Percentiles rank a stretch among this genome's conserved stretches.
phyloP scores from a whole-genome alignment of 169 alveolate species.

The Plasmodium gaboni region DNA sequence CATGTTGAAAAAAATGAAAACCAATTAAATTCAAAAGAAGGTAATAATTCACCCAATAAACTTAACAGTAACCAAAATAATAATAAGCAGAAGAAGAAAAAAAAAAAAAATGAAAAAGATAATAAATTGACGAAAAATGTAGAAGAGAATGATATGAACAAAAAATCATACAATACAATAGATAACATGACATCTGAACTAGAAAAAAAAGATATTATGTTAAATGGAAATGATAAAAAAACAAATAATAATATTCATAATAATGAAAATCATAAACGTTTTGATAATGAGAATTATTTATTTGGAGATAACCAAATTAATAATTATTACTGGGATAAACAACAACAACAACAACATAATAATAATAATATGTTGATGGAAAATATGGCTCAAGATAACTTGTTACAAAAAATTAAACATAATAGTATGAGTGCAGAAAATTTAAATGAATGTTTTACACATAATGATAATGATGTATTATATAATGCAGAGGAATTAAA shows the following conservation, averaged over 20 bases:
- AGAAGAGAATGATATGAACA: conserved; percentile 5
- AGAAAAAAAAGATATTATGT: not conserved
- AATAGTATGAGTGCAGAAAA: conserved; percentile 12
- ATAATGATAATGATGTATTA: no score
- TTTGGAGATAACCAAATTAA: conserved; percentile 1
- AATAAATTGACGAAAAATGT: not conserved
- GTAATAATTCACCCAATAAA: not conserved
- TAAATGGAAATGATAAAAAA: conserved; percentile 6
- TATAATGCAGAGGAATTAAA: no score
- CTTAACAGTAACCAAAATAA: not conserved
- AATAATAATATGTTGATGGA: no score
- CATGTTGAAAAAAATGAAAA: conserved; percentile 23
- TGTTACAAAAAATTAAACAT: conserved; percentile 41
- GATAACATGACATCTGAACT: not conserved
- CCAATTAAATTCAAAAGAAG: not conserved
- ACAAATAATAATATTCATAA: conserved; percentile 2
- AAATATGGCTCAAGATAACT: conserved; percentile 37
- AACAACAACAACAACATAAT: no score
- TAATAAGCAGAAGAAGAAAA: conserved; percentile 6
- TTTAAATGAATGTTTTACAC: not conserved
- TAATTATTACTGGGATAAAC: no score
- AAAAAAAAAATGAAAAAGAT: conserved; percentile 6
- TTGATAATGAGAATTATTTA: not conserved
- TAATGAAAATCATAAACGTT: conserved; percentile 2
- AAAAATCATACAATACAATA: not conserved